Base-by-base conservation (phyloP, 106 monocot species). In the Gastrodia elata region DNA sequence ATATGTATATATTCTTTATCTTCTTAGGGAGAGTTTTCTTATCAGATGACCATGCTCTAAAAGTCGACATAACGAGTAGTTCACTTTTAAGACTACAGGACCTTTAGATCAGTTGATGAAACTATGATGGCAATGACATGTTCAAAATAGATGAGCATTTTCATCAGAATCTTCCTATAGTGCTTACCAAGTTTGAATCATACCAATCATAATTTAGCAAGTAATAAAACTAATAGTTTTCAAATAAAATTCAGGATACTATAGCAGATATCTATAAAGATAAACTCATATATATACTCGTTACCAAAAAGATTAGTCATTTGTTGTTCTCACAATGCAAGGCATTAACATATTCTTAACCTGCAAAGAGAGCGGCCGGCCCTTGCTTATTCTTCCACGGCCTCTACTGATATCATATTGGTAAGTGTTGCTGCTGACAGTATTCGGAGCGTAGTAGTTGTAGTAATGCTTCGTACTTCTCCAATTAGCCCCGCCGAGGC, bases 301-400 rank as follows among this genome's bases (percentile, higher is more conserved):
- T 65, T 32, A 9, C 27, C 27, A 65, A 30, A 5, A 27, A 6
- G 33, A 4, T 15, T 56, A 56, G 4, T 48, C n/a, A 40, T 38
- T 11, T 37, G 6, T 5, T 32, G 0, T 1, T 15, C 1, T 3
- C 2, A 24, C 11, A 39, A n/a, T 18, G n/a, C n/a, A 22, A 46
- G 41, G 36, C n/a, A n/a, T n/a, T n/a, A n/a, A n/a, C n/a, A n/a
- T n/a, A n/a, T n/a, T n/a, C 6, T 35, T 1, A 42, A 92, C 95
- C 95, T 96, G 95, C 73, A 96, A 74, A 55, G 95, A 92, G 68
- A 96, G 89, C 71, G 83, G 89, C 8, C 78, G 71, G 13, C 70
- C 61, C 77, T 76, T 89, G 71, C 70, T 71, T 56, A 71, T 68
- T n/a, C 25, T 37, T 24, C 8, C 39, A 43, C 39, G 26, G 22